phyloP scores from a whole-genome alignment of 2,329 filamentous ascomycete species.

The Knufia petricola region DNA sequence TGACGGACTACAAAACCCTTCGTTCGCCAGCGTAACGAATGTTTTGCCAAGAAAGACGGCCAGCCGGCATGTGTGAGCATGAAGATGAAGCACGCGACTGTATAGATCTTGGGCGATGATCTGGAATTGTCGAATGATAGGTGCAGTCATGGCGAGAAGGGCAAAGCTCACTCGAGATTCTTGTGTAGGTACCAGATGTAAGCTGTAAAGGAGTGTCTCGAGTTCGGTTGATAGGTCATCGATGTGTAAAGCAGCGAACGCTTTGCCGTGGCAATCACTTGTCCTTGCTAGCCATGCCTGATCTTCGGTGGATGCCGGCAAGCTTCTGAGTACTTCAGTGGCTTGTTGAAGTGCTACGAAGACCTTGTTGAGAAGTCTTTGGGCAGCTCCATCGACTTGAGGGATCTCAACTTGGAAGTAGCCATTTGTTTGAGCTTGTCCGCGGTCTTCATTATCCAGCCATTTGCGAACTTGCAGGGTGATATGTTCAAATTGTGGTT shows the following conservation, averaged over 20 bases:
- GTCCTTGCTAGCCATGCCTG: conserved; percentile 53
- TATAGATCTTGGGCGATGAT: conserved; percentile 51
- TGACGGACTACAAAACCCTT: conserved; percentile 85
- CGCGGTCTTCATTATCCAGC: conserved; percentile 35
- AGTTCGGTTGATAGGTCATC: conserved; percentile 44
- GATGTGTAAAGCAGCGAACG: conserved; percentile 52
- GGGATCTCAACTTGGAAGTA: conserved; percentile 27
- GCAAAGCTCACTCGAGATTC: conserved; percentile 35
- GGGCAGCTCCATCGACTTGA: conserved; percentile 48
- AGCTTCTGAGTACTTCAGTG: conserved; percentile 44
- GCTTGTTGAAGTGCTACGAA: conserved; percentile 71
- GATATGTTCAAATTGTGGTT: conserved; percentile 55
- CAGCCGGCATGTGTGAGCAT: conserved; percentile 63
- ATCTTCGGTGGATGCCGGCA: conserved; percentile 53
- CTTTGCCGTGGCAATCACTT: conserved; percentile 43
- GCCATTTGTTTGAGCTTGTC: conserved; percentile 11
- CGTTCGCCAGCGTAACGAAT: conserved; percentile 67
- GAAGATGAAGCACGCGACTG: conserved; percentile 51
- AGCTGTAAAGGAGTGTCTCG: conserved; percentile 34
- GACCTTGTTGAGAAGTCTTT: conserved; percentile 61
- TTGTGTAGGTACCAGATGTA: conserved; percentile 38
- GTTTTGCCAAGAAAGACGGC: conserved; percentile 65
- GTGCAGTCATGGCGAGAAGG: conserved; percentile 52
- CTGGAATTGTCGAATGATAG: conserved; percentile 67
- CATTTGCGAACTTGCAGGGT: conserved; percentile 59